Evolutionary conservation across 768 basidiomycete genomes (phyloP), one percentile per base, ranked within the genome.

Genomic region (Suillus fuscotomentosus): DNA sequence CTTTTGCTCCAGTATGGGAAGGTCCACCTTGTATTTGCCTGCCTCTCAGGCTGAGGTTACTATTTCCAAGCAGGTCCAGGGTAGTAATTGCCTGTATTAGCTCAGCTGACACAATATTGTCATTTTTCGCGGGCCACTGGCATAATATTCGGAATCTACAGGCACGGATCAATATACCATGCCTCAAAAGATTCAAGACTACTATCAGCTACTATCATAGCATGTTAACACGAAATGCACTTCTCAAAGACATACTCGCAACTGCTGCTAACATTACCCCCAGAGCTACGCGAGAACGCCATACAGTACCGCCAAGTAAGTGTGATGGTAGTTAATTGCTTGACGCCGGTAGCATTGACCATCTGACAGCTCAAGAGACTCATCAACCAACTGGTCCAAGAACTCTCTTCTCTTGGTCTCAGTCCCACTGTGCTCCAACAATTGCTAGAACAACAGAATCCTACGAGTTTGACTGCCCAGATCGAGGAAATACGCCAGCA

Each of bases 291-390:
- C 34, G 83, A 89, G 24, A 90, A 88, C 72, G 88, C 92, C 1
- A 90, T 97, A 62, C 87, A 95, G 72, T 97, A 97, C 72, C 83
- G 91, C 39, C 88, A 89, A 80, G 92, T 91, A 63, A 60, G 15
- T 60, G 5, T 17, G n/a, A 11, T n/a, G 22, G 15, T n/a, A 9
- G 20, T 27, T 17, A 14, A 22, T 3, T 42, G 10, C 24, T 17
- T 17, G 17, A 38, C 13, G 10, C 9, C 2, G 8, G 20, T 27
- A 36, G 31, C 20, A 34, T 36, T 45, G 22, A 66, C 11, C 41
- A n/a, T 42, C 42, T 24, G 38, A 48, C 69, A 97, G 91, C 87
- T 98, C 63, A 97, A 98, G 78, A 94, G 92, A 70, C 79, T 96
- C 38, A 95, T 98, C 69, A 91, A 92, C 67, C 83, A 88, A 71